Evolutionary conservation across 1,139 yeast species (phyloP), one percentile per base, ranked within the genome.

Genomic region (Hanseniaspora sp.): DNA sequence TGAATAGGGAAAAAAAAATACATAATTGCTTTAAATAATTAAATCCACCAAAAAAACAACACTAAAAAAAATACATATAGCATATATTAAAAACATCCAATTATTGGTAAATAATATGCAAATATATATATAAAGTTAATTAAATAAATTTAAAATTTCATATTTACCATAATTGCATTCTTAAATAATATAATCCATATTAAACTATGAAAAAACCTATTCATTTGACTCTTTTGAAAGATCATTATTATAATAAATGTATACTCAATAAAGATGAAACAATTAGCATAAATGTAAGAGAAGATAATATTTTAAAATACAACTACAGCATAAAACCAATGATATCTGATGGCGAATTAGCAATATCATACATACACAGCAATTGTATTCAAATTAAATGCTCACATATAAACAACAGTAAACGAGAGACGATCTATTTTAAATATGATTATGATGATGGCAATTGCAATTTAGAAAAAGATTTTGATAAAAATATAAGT

Each of bases 331-430:
- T 49, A n/a, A 33, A n/a, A 8, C 53, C 53, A 12, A 17, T 11
- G 7, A 43, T 49, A n/a, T 33, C 40, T 5, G 43, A 30, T 17
- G 53, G 53, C 7, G 15, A 28, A 30, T 29, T 49, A 5, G 6
- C 8, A 11, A 49, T 49, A 30, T 41, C 39, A 13, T 49, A 49
- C 38, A 15, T 49, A 13, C 29, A 49, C 5, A 40, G 45, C 12
- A 39, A 43, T 12, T 35, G 39, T 9, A 44, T 49, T 9, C 47
- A 49, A 12, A 49, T 49, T 4, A 49, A 49, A 35, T 49, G 53
- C 43, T 42, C 31, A 1, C 53, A 49, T 29, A 15, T 42, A 33
- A 49, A 49, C 23, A 33, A 40, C 13, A 38, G 43, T 31, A 43
- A 42, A 29, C 13, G 30, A 45, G 53, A 49, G 29, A 49, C 53